These are phyloP conservation scores for Ceratocystis eucalypticola DNA, from an alignment of 2,329 filamentous ascomycete species.

Conservation along the genomic window DNA sequence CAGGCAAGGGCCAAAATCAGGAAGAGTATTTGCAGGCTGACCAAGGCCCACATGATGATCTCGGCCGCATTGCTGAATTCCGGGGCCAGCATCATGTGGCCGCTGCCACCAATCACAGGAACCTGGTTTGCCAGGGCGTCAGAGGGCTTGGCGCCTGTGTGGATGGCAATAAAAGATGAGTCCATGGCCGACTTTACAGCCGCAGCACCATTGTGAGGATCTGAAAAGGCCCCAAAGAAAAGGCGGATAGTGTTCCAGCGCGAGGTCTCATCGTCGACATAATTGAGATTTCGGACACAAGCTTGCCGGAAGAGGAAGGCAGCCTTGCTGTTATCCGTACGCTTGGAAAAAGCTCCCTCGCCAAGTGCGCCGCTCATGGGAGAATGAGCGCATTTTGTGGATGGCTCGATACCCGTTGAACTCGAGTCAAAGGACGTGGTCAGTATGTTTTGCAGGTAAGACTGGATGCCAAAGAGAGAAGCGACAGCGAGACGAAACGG, in stretches of 20 bases:
- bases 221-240: constrained; percentile 15
- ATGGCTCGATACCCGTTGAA: background rate
- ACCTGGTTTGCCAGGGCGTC: constrained; percentile 8
- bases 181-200: constrained; percentile 15
- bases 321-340: constrained; percentile 12
- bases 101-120: constrained; percentile 17
- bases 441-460: constrained; percentile 13
- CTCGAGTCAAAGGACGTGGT: constrained; percentile 12
- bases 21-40: constrained; percentile 8
- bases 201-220: background rate
- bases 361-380: constrained; percentile 13
- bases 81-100: constrained; percentile 13
- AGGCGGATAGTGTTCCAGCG: constrained; percentile 14
- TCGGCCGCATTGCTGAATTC: constrained; percentile 7
- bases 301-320: constrained; percentile 15
- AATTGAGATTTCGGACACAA: constrained; percentile 12
- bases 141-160: background rate
- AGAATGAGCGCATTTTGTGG: constrained; percentile 8
- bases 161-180: constrained; percentile 15
- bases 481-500: constrained; percentile 15
- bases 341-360: constrained; percentile 5
- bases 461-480: constrained; percentile 14
- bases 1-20: constrained; percentile 4
- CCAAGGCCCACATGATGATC: constrained; percentile 15
- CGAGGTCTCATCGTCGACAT: background rate